Conservation (phyloP, 2,329 filamentous ascomycete genomes). For the Hymenoscyphus linearis region DNA sequence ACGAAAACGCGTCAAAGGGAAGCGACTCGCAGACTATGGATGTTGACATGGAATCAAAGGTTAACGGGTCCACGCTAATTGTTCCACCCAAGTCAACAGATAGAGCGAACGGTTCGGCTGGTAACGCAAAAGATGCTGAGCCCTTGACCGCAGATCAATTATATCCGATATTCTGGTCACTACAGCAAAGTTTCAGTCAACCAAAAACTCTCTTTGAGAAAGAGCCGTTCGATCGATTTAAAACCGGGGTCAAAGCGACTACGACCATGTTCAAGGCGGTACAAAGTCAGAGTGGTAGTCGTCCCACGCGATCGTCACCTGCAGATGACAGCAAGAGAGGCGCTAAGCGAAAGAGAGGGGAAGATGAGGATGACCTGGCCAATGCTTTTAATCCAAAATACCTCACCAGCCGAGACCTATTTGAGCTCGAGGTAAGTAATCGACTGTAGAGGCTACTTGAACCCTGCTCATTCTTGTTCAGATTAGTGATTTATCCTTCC, state of each 20-base stretch:
- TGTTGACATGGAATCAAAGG: constrained; percentile 48
- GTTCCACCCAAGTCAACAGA: constrained; percentile 18
- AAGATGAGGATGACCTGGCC: constrained; percentile 55
- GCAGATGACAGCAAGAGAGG: constrained; percentile 60
- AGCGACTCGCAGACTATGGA: constrained; percentile 55
- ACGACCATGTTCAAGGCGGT: constrained; percentile 72
- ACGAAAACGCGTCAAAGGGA: constrained; percentile 44
- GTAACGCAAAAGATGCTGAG: constrained; percentile 42
- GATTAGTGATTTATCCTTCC: constrained; percentile 91
- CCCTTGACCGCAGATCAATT: constrained; percentile 63
- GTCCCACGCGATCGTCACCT: constrained; percentile 39
- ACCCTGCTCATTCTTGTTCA: constrained; percentile 35
- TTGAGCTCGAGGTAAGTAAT: constrained; percentile 75
- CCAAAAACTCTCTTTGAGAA: constrained; percentile 76
- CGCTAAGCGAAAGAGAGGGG: constrained; percentile 64
- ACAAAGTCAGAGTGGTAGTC: constrained; percentile 41
- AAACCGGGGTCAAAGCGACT: constrained; percentile 55
- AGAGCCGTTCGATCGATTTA: constrained; percentile 61
- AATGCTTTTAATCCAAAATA: constrained; percentile 95
- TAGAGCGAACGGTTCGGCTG: constrained; percentile 17
- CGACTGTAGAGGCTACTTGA: neutral
- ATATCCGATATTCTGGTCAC: constrained; percentile 89
- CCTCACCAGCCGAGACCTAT: constrained; percentile 92
- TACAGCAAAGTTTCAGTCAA: constrained; percentile 88
- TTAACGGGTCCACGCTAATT: constrained; percentile 19